Base-by-base conservation (phyloP, 208 protist species). In the Leishmania aethiopica region DNA sequence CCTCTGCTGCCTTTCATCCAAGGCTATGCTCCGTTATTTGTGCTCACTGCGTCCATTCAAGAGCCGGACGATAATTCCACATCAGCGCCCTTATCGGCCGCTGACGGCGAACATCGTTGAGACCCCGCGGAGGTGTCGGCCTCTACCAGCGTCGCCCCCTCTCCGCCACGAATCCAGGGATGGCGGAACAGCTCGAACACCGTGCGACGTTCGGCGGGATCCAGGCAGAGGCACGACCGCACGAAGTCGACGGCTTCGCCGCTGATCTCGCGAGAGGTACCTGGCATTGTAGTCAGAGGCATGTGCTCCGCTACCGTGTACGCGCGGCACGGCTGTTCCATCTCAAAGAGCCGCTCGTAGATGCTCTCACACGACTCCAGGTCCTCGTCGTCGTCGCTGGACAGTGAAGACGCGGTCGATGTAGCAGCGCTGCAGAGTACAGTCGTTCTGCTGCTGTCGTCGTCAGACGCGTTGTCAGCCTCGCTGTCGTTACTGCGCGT, bases 161-260 rank as follows among this genome's bases (percentile, higher is more conserved):
- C 35, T 45, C 42, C 75, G 4, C 57, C 75, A 66, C 84, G 83
- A 57, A 95, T 91, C 92, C 92, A 95, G 15, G 89, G 86, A 57
- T 92, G 89, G 2, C 88, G 73, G 76, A 85, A 90, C 19, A 95
- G 85, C 53, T 95, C 90, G 60, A 87, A 86, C 19, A 91, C 84
- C 15, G 87, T 89, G 71, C 86, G 88, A 13, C 92, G 89, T 45
- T 92, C 75, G 7, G 35, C 17, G 22, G 86, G 81, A 74, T 93
- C 87, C 17, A 92, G 73, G 8, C 53, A 35, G 19, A 93, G 77
- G 57, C 92, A 95, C 66, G 74, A 72, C 2, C 88, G 80, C 59
- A 95, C 86, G 80, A 95, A 95, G 77, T 95, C 88, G 28, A 93
- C 89, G 7, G 90, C 88, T 3, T 80, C 71, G 2, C 83, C 86